phyloP scores from a whole-genome alignment of 768 basidiomycete genomes.

The Hortiboletus campestris region DNA sequence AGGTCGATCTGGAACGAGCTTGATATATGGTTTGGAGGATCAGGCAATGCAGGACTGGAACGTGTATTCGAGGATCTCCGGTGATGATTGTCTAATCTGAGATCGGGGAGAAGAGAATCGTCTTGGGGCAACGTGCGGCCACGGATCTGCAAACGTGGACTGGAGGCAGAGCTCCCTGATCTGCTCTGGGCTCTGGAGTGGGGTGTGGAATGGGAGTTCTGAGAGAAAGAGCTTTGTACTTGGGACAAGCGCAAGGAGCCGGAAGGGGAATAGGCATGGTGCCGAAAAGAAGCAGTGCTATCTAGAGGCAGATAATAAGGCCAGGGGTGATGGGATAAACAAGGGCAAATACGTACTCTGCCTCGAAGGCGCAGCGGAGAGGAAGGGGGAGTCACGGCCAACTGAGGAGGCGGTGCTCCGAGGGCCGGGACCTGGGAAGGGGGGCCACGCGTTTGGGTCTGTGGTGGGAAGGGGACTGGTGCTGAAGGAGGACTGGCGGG shows the following conservation, averaged over 20 bases:
- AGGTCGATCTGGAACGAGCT: constrained; percentile 13
- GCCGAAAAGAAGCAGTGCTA: constrained; percentile 30
- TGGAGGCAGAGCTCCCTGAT: constrained; percentile 48
- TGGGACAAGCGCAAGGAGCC: constrained; percentile 33
- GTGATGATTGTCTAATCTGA: constrained; percentile 22
- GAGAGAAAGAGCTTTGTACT: constrained; percentile 36
- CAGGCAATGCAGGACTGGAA: constrained; percentile 21
- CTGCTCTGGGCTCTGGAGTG: constrained; percentile 47
- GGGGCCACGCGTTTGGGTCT: constrained; percentile 20
- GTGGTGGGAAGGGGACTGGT: constrained; percentile 20
- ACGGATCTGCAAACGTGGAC: constrained; percentile 41
- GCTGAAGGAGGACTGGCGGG: constrained; percentile 28
- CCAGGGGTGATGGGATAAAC: constrained; percentile 4
- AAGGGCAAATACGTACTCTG: constrained; percentile 37
- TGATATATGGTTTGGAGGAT: constrained; percentile 14
- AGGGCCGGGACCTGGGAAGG: constrained; percentile 15
- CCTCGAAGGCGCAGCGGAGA: constrained; percentile 32
- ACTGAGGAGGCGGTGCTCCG: constrained; percentile 41
- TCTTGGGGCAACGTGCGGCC: constrained; percentile 44
- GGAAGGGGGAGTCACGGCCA: constrained; percentile 19
- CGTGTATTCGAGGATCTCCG: constrained; percentile 13
- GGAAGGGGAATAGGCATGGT: constrained; percentile 28
- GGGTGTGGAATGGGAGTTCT: constrained; percentile 35
- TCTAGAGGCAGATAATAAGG: constrained; percentile 19
- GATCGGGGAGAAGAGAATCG: constrained; percentile 21